phyloP scores from a whole-genome alignment of 805 yeast species.

The Starmerella roubikii region DNA sequence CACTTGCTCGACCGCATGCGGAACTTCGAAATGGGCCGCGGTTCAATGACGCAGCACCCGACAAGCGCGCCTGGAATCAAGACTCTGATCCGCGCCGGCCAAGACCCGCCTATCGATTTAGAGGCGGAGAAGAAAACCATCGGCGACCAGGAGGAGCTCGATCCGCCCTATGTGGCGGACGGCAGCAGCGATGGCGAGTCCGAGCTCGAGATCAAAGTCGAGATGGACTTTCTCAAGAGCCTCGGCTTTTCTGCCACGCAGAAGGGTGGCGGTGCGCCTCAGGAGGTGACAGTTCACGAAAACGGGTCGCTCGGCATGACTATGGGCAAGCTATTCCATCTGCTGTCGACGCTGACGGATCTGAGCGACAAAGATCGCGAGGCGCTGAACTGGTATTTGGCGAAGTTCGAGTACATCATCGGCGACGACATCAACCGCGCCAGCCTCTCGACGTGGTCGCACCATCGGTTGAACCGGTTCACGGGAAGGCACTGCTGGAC shows the following conservation, averaged over 20 bases:
- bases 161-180: slow-evolving; percentile 12
- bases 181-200: slow-evolving; percentile 14
- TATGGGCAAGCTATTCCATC: slow-evolving; percentile 25
- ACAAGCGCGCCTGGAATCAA: slow-evolving; percentile 28
- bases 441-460: slow-evolving; percentile 31
- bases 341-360: slow-evolving; percentile 24
- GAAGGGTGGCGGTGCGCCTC: slow-evolving; percentile 24
- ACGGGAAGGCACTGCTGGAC: slow-evolving; percentile 30
- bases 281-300: no score
- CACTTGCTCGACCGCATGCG: slow-evolving; percentile 29
- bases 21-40: slow-evolving; percentile 24
- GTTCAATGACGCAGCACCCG: slow-evolving; percentile 10
- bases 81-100: slow-evolving; percentile 27
- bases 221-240: slow-evolving; percentile 22
- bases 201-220: slow-evolving; percentile 20
- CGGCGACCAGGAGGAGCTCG: slow-evolving; percentile 27
- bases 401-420: slow-evolving; percentile 29
- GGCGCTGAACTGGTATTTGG: slow-evolving; percentile 30
- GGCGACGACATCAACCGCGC: slow-evolving; percentile 27
- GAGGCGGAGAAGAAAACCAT: slow-evolving; percentile 26
- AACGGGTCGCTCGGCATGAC: slow-evolving; percentile 30
- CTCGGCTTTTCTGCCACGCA: slow-evolving; percentile 27
- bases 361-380: slow-evolving; percentile 27
- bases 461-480: slow-evolving; percentile 30
- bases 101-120: slow-evolving; percentile 28